These are phyloP conservation scores for Isabelozyma pseudorhagii DNA, from an alignment of 805 yeast species.

Conservation along the genomic window DNA sequence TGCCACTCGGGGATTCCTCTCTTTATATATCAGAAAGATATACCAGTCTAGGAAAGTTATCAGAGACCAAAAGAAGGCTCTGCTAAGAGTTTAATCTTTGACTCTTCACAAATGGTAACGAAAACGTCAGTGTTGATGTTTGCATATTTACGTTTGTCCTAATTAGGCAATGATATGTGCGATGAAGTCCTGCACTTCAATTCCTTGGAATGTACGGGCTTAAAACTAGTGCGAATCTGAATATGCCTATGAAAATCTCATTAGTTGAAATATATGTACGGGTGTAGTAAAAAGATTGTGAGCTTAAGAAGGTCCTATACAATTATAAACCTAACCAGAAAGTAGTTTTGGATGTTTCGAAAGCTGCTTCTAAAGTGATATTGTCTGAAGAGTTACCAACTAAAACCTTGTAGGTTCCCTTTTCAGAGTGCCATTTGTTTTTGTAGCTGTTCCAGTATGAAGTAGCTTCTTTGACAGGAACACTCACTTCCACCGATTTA, in stretches of 20 bases:
- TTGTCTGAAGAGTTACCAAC: conserved; percentile 42
- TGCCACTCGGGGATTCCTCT: not conserved
- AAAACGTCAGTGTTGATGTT: conserved; percentile 9
- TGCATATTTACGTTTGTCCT: conserved; percentile 10
- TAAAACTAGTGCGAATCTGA: not conserved
- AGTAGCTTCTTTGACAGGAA: conserved; percentile 47
- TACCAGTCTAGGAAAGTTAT: no score
- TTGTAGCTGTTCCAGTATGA: conserved; percentile 52
- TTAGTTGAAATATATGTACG: no score
- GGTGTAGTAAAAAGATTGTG: no score
- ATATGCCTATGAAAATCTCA: not conserved
- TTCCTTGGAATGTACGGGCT: not conserved
- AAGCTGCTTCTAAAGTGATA: conserved; percentile 13
- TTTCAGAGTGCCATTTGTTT: conserved; percentile 49
- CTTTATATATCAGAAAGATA: no score
- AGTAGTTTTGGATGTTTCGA: conserved; percentile 5
- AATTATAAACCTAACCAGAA: conserved; percentile 9
- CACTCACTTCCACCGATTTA: conserved; percentile 30
- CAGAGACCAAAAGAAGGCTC: not conserved
- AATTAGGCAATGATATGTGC: conserved; percentile 3
- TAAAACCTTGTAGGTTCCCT: conserved; percentile 47
- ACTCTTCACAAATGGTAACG: not conserved
- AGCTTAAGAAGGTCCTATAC: not conserved
- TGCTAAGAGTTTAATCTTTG: not conserved
- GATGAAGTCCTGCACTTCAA: not conserved